Percentiles rank a stretch among this genome's conserved stretches.
These are phyloP conservation scores for Vicia villosa DNA, from an alignment of 306 rosid species.

Conservation along the genomic window DNA sequence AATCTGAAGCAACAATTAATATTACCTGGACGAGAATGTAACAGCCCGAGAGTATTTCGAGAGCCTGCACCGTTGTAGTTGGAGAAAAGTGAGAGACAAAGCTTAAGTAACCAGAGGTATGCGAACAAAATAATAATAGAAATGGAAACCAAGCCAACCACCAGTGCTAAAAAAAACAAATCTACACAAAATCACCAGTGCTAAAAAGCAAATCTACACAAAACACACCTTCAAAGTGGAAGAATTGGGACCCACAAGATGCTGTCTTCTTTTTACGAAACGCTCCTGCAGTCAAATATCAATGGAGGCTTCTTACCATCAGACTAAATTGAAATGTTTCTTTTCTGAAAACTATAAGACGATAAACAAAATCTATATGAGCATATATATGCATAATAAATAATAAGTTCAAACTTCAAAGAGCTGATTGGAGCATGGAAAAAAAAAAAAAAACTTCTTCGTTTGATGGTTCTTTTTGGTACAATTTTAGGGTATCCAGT, in stretches of 20 bases:
- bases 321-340: constrained; percentile 5
- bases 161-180: not conserved
- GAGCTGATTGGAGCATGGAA: not conserved
- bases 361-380: not conserved
- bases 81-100: constrained; percentile 29
- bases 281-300: constrained; percentile 66
- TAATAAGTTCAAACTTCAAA: not conserved
- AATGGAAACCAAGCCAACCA: not conserved
- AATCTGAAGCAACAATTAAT: constrained; percentile 25
- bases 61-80: constrained; percentile 44
- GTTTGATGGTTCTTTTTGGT: constrained; percentile 12
- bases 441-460: not conserved
- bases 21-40: constrained; percentile 87
- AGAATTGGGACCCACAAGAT: constrained; percentile 86
- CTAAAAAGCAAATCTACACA: not conserved
- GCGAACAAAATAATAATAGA: constrained; percentile 1
- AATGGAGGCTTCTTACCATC: constrained; percentile 11
- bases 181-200: too few relatives aligned
- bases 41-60: constrained; percentile 67
- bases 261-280: constrained; percentile 82
- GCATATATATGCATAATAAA: not conserved
- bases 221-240: constrained; percentile 77
- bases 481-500: not conserved
- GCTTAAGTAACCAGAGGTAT: constrained; percentile 9
- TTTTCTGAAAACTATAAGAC: not conserved